phyloP scores from a whole-genome alignment of 202 grass and related monocot genomes.

The Brachypodium distachyon region DNA sequence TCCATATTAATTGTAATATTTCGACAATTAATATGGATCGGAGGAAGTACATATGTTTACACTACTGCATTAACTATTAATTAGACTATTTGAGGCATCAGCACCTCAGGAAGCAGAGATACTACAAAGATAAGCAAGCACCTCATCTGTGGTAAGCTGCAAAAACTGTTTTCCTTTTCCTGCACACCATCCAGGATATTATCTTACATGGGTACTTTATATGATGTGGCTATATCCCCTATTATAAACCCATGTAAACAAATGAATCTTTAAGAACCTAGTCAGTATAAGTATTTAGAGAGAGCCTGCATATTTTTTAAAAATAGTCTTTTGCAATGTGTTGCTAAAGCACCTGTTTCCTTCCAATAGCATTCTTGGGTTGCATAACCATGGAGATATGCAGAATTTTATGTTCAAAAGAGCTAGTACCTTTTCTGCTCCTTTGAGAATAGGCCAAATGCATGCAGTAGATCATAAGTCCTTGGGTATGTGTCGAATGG shows the following conservation, averaged over 20 bases:
- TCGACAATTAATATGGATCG: too few species aligned
- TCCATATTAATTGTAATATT: too few species aligned
- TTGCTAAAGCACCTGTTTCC: neutral
- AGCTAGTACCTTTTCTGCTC: conserved; percentile 64
- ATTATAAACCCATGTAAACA: too few species aligned
- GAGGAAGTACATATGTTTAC: neutral
- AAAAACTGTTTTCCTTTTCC: too few species aligned
- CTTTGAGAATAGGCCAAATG: conserved; percentile 75
- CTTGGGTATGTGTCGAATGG: conserved; percentile 98
- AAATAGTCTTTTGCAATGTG: neutral
- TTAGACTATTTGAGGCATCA: neutral
- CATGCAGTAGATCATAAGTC: conserved; percentile 89
- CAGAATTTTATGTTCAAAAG: neutral
- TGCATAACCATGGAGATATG: neutral
- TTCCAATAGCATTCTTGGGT: neutral
- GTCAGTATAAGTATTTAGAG: neutral
- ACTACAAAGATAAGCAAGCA: too few species aligned
- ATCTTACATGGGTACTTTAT: too few species aligned
- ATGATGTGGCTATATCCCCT: too few species aligned
- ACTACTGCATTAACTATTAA: neutral
- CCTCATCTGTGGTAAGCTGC: too few species aligned
- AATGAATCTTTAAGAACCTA: neutral
- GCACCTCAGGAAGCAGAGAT: too few species aligned
- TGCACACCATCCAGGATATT: too few species aligned
- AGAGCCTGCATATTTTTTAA: neutral